phyloP scores from a whole-genome alignment of 768 basidiomycete genomes.

The Ramaria sp. region DNA sequence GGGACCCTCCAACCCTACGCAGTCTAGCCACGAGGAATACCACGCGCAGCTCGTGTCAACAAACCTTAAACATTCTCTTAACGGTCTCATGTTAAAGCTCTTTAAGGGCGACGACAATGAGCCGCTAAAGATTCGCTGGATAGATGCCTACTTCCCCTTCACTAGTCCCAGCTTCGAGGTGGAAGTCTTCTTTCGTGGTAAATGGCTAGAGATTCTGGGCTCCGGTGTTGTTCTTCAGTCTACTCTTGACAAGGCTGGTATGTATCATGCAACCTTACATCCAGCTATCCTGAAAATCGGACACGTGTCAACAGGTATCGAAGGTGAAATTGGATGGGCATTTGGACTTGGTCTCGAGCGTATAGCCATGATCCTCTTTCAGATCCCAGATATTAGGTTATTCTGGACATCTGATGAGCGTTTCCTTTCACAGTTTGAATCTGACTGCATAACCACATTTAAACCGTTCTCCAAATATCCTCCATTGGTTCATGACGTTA shows the following conservation, averaged over 20 bases:
- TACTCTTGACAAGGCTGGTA: slow-evolving; percentile 80
- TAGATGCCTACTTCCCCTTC: slow-evolving; percentile 96
- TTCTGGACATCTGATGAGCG: slow-evolving; percentile 92
- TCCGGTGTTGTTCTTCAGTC: slow-evolving; percentile 87
- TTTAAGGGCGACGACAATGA: slow-evolving; percentile 60
- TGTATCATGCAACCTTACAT: slow-evolving; percentile 19
- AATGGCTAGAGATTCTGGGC: slow-evolving; percentile 95
- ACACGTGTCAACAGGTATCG: slow-evolving; percentile 40
- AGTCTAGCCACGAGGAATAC: slow-evolving; percentile 62
- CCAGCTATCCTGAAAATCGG: background rate
- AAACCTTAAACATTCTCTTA: slow-evolving; percentile 85
- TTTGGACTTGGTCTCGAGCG: slow-evolving; percentile 96
- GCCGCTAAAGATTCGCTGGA: slow-evolving; percentile 89
- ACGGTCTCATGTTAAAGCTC: slow-evolving; percentile 70
- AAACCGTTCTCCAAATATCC: slow-evolving; percentile 91
- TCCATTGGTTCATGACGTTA: slow-evolving; percentile 86
- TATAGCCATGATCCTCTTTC: slow-evolving; percentile 95
- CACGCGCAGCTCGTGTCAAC: slow-evolving; percentile 65
- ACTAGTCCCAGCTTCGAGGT: slow-evolving; percentile 97
- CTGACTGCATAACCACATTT: slow-evolving; percentile 72
- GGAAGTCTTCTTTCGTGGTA: slow-evolving; percentile 90
- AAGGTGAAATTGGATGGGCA: slow-evolving; percentile 89
- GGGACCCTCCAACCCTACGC: slow-evolving; percentile 68
- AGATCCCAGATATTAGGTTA: slow-evolving; percentile 93
- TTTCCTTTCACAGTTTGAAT: slow-evolving; percentile 78